Evolutionary conservation across 2,329 filamentous ascomycete species (phyloP).

Genomic region (Sclerotinia subarctica): DNA sequence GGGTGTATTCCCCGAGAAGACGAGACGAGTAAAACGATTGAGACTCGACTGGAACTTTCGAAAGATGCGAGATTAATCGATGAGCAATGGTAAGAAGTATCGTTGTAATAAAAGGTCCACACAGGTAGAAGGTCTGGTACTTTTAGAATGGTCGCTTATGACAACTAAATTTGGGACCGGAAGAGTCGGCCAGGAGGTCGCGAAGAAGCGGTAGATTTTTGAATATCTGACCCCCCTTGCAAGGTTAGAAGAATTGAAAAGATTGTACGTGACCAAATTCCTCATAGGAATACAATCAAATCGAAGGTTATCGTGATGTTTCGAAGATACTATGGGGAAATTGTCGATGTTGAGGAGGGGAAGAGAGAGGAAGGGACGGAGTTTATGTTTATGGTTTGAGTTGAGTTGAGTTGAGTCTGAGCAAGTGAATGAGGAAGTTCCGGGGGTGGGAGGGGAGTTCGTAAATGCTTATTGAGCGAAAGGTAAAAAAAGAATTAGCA

Average conservation of each 20-base stretch:
- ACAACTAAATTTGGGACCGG: constrained; percentile 20
- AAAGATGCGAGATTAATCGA: not conserved
- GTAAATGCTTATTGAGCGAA: constrained; percentile 19
- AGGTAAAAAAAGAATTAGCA: constrained; percentile 5
- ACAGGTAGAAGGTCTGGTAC: constrained; percentile 14
- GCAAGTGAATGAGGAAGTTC: constrained; percentile 7
- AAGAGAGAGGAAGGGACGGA: constrained; percentile 6
- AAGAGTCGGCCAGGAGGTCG: constrained; percentile 21
- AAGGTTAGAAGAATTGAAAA: not conserved
- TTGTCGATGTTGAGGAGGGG: constrained; percentile 2
- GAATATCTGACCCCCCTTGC: constrained; percentile 17
- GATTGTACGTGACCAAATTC: not conserved
- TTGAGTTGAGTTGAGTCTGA: not conserved
- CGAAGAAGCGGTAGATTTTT: constrained; percentile 4
- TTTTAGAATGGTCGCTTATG: constrained; percentile 21
- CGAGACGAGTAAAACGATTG: not conserved
- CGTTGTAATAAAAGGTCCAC: constrained; percentile 13
- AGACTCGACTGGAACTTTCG: constrained; percentile 1
- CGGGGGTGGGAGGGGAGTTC: constrained; percentile 2
- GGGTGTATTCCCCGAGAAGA: not conserved
- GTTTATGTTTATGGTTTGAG: constrained; percentile 3
- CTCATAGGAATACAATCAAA: not conserved
- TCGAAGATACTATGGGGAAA: not conserved
- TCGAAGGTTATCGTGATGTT: not conserved
- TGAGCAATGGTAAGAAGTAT: constrained; percentile 13